phyloP scores from a whole-genome alignment of 768 basidiomycete species.

The Leccinum imitatum region DNA sequence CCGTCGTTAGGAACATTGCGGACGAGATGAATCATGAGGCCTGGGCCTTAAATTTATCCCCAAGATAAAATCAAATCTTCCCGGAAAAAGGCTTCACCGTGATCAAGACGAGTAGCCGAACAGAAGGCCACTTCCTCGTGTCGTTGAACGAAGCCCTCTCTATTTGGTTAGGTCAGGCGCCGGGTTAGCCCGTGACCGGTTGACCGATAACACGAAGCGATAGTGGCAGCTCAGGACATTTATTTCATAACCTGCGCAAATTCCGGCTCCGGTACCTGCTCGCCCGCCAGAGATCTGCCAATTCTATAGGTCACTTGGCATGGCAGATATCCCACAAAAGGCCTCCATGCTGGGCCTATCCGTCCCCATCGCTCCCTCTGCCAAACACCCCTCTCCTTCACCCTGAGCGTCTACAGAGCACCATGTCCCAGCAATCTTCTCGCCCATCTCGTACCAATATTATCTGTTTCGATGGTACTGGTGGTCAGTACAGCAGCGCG shows the following conservation, averaged over 20 bases:
- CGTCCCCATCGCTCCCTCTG: neutral
- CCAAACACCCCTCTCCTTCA: neutral
- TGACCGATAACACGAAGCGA: neutral
- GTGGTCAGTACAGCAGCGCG: constrained; percentile 46
- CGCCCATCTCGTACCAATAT: constrained; percentile 46
- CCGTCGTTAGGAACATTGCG: neutral
- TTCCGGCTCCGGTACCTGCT: neutral
- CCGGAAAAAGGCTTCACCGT: neutral
- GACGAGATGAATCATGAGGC: too few relatives aligned
- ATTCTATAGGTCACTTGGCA: neutral
- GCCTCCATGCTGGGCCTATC: too few relatives aligned
- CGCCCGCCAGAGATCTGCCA: neutral
- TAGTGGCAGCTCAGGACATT: neutral
- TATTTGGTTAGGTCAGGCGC: neutral
- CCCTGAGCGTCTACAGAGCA: neutral
- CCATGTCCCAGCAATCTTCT: constrained; percentile 16
- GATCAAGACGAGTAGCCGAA: neutral
- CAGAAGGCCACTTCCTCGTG: neutral
- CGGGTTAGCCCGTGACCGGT: neutral
- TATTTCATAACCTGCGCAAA: neutral
- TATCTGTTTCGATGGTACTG: constrained; percentile 72
- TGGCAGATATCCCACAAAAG: constrained; percentile 8
- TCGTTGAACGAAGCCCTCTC: neutral
- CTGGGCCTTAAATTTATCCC: neutral
- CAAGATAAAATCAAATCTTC: neutral